A percentile compares a stretch with the other conserved stretches of the same genome.
Conservation (phyloP, 192 early-diverging fungal species). For the Chytriomyces confervae region DNA sequence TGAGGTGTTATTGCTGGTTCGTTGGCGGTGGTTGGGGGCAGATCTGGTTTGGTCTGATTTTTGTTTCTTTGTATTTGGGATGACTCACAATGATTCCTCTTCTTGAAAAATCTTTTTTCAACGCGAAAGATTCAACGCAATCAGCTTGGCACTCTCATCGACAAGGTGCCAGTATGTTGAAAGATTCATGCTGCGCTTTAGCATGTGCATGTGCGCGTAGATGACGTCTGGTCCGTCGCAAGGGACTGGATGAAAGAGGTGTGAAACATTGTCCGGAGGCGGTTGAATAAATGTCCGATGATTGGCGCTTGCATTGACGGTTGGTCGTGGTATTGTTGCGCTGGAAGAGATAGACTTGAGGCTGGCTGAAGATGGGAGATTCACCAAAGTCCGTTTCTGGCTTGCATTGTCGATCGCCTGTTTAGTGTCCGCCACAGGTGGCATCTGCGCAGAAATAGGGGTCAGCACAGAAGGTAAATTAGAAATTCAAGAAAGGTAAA, state of each 20-base stretch:
- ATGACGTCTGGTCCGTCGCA: background rate
- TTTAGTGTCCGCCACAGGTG: too few species aligned
- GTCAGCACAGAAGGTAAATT: background rate
- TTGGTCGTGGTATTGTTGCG: background rate
- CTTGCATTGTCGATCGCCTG: background rate
- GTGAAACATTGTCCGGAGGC: background rate
- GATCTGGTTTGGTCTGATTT: too few species aligned
- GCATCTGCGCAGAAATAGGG: background rate
- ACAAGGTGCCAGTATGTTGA: background rate
- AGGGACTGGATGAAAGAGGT: background rate
- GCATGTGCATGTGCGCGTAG: slow-evolving; percentile 6
- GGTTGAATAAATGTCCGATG: background rate
- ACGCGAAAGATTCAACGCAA: background rate
- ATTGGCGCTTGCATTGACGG: background rate
- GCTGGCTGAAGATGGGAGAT: background rate
- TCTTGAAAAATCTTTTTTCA: too few species aligned
- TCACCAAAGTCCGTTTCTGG: background rate
- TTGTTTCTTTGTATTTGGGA: too few species aligned
- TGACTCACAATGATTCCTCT: too few species aligned
- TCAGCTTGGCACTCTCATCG: background rate
- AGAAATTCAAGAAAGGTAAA: background rate
- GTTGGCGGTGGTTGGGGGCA: too few species aligned
- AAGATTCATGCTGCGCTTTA: background rate
- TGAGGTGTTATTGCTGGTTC: too few species aligned
- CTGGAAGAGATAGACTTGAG: too few species aligned